Conservation (phyloP, 164 flowering plant genomes). For the Magnolia changhungtana region DNA sequence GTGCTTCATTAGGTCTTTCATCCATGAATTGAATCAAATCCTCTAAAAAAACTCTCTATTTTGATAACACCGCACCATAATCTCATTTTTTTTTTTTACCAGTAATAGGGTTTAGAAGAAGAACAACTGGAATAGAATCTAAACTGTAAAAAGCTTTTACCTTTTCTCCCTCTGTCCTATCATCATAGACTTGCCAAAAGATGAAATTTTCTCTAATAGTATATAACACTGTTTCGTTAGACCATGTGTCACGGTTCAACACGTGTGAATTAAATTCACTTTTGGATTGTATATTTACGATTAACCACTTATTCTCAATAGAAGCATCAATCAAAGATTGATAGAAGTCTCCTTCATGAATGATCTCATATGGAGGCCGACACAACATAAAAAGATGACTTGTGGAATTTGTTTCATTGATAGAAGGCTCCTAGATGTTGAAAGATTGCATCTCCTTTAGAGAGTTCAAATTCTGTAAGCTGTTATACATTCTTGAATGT, state of each 20-base stretch:
- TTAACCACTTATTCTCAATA: slow-evolving; percentile 62
- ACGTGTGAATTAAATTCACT: slow-evolving; percentile 90
- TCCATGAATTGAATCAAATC: slow-evolving; percentile 80
- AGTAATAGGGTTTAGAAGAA: slow-evolving; percentile 84
- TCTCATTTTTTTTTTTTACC: slow-evolving; percentile 86
- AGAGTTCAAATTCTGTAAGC: too few species aligned
- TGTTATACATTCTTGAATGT: too few species aligned
- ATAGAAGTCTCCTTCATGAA: background rate
- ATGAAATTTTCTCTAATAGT: slow-evolving; percentile 70
- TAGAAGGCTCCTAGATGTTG: too few species aligned
- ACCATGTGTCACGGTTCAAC: slow-evolving; percentile 95
- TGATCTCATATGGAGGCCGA: background rate
- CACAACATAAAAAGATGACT: background rate
- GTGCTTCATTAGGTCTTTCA: slow-evolving; percentile 62
- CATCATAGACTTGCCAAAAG: slow-evolving; percentile 94
- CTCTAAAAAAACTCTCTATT: slow-evolving; percentile 76
- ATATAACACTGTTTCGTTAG: slow-evolving; percentile 89
- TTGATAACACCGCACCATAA: slow-evolving; percentile 83
- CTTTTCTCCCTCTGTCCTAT: slow-evolving; percentile 80
- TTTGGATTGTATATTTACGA: slow-evolving; percentile 81
- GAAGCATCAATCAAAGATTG: slow-evolving; percentile 80
- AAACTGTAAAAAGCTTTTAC: slow-evolving; percentile 83
- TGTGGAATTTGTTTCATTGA: too few species aligned
- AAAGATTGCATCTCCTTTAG: too few species aligned
- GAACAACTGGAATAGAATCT: slow-evolving; percentile 65